Conservation (phyloP, 495 filamentous ascomycete species). For the Penicillium tannophilum region DNA sequence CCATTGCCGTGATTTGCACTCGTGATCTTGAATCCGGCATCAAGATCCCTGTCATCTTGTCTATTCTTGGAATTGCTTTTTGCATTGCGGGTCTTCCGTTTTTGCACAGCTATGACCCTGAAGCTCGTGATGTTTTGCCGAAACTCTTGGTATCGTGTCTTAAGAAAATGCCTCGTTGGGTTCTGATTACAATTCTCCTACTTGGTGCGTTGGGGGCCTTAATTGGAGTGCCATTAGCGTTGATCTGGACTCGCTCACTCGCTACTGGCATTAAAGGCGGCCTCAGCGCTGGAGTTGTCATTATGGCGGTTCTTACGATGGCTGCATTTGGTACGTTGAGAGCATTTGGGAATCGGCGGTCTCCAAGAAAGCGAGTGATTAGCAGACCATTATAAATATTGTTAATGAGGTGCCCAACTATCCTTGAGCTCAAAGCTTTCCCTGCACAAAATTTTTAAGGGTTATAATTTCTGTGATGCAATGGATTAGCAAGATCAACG, state of each 20-base stretch:
- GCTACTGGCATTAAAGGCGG: slow-evolving; percentile 12
- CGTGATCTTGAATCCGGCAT: background rate
- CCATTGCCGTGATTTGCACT: background rate
- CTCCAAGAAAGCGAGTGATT: background rate
- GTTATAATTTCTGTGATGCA: no score
- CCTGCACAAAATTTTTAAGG: no score
- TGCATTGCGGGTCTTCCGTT: background rate
- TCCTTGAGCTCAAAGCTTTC: no score
- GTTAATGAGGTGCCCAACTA: no score
- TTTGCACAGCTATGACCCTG: background rate
- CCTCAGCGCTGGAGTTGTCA: background rate
- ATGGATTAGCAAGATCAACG: no score
- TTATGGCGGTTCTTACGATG: background rate
- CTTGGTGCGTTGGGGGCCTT: background rate
- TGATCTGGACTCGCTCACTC: slow-evolving; percentile 7
- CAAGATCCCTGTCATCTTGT: background rate
- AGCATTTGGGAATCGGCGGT: background rate
- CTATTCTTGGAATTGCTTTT: background rate
- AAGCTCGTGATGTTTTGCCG: background rate
- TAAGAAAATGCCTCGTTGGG: background rate
- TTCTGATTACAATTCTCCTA: background rate
- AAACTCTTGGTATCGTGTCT: background rate
- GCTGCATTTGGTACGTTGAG: background rate
- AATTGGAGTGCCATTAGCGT: background rate
- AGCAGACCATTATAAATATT: no score